phyloP scores from a whole-genome alignment of 768 basidiomycete genomes.

The Tylopilus felleus region DNA sequence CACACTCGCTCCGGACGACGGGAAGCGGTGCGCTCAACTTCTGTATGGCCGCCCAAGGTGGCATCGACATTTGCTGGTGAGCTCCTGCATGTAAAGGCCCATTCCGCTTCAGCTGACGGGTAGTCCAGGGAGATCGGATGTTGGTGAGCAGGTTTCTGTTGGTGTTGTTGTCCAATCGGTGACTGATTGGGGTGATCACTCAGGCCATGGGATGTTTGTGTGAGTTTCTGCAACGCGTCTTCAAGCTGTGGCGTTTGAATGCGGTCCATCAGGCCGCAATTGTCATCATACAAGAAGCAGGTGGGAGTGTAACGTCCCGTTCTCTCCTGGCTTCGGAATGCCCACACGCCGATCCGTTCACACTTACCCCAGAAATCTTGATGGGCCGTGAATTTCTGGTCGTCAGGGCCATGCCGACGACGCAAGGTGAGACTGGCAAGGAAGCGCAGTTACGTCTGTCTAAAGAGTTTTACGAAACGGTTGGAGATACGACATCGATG shows the following conservation, averaged over 20 bases:
- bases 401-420: constrained; percentile 62
- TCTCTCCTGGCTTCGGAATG: constrained; percentile 39
- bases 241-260: not conserved
- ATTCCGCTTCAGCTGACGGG: not conserved
- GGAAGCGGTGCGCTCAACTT: constrained; percentile 86
- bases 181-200: not conserved
- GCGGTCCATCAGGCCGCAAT: constrained; percentile 59
- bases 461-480: constrained; percentile 77
- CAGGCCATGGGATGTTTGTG: constrained; percentile 85
- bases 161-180: not conserved
- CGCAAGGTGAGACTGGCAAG: constrained; percentile 53
- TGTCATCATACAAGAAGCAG: constrained; percentile 87
- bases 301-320: constrained; percentile 69
- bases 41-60: constrained; percentile 84
- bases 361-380: constrained; percentile 65
- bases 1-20: constrained; percentile 74
- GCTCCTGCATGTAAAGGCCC: constrained; percentile 12
- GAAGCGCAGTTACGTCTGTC: constrained; percentile 78
- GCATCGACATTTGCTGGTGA: constrained; percentile 83
- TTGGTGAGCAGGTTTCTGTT: constrained; percentile 37
- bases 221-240: constrained; percentile 27
- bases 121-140: constrained; percentile 72
- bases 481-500: constrained; percentile 60
- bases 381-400: constrained; percentile 79
- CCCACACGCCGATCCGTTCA: constrained; percentile 39